Base-by-base conservation (phyloP, 1,284 basidiomycete genomes). In the Boletus semigastroideus region DNA sequence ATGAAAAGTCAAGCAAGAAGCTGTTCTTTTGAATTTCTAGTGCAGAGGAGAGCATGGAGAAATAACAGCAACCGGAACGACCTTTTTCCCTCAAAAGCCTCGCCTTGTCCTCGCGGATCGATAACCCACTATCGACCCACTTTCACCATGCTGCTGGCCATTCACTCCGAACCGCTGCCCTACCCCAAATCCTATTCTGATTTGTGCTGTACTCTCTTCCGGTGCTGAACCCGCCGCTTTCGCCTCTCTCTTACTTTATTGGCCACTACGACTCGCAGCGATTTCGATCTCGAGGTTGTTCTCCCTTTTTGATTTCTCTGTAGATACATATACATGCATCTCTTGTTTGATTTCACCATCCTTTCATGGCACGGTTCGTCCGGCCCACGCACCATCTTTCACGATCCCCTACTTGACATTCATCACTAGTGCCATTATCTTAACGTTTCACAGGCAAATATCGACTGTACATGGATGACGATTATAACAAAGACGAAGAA, bases 1-100 rank as follows among this genome's bases (percentile, higher is more conserved):
- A 90, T 58, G 89, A 90, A 69, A 90, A 90, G 78, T 72, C 76
- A 51, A 67, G 69, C 54, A 90, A 87, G 74, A 79, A 79, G 67
- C 78, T 80, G 59, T 87, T 90, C 67, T 90, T 89, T 63, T 87
- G 54, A 69, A 13, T n/a, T 37, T 10, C 34, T 27, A 45, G 30
- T 22, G 9, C 39, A 47, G 31, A 34, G 34, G 19, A 49, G 19
- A 43, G 41, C 16, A 37, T 20, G 37, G 41, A 41, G 40, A 9
- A 52, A 33, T n/a, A n/a, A 22, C 27, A 45, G 40, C 30, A 28
- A 33, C 17, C 27, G 10, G 28, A 46, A 41, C 46, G 2, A 13
- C 39, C 43, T 38, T 63, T 45, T 40, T 22, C 13, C 22, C 42
- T 54, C 7, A 34, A 39, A 28, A 4, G 46, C 58, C 59, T 60